Evolutionary conservation across 2,329 filamentous ascomycete genomes (phyloP).

Genomic region (Coniochaeta hoffmannii): DNA sequence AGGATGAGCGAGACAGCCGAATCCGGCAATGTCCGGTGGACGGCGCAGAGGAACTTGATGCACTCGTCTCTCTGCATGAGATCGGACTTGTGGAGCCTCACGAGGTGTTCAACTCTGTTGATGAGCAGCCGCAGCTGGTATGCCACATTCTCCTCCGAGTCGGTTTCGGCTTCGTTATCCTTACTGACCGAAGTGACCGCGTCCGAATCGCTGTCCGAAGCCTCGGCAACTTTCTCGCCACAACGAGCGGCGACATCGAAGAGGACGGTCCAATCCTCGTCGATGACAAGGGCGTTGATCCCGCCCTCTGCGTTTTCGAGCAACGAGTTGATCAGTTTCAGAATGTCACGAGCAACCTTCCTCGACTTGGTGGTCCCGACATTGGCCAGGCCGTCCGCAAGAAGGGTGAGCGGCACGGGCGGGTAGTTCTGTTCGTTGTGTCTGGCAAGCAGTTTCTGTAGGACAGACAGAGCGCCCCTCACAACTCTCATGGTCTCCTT

Average conservation of each 20-base stretch:
- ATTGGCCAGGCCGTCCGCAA: constrained; percentile 50
- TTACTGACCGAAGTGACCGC: constrained; percentile 13
- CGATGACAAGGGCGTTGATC: constrained; percentile 48
- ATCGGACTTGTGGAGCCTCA: constrained; percentile 37
- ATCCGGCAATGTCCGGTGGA: constrained; percentile 57
- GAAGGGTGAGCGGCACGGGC: constrained; percentile 47
- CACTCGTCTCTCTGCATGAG: constrained; percentile 60
- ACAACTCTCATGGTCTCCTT: constrained; percentile 49
- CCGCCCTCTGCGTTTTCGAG: constrained; percentile 45
- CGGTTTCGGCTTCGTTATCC: constrained; percentile 22
- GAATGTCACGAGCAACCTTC: constrained; percentile 37
- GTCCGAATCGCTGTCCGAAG: constrained; percentile 12
- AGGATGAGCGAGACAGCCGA: constrained; percentile 57
- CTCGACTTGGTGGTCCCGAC: constrained; percentile 37
- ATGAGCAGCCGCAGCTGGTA: constrained; percentile 38
- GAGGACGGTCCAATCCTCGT: constrained; percentile 59
- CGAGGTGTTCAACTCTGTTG: constrained; percentile 40
- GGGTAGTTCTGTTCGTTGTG: constrained; percentile 53
- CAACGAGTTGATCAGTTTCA: constrained; percentile 47
- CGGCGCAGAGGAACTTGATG: constrained; percentile 57
- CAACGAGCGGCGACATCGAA: constrained; percentile 54
- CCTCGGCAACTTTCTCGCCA: constrained; percentile 24
- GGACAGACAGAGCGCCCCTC: constrained; percentile 54
- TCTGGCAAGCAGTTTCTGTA: constrained; percentile 56
- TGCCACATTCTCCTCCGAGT: constrained; percentile 28